Percentiles rank a stretch among this genome's conserved stretches.
Evolutionary conservation across 257 asterid genomes (phyloP).

Genomic region (Solanum sitiens): DNA sequence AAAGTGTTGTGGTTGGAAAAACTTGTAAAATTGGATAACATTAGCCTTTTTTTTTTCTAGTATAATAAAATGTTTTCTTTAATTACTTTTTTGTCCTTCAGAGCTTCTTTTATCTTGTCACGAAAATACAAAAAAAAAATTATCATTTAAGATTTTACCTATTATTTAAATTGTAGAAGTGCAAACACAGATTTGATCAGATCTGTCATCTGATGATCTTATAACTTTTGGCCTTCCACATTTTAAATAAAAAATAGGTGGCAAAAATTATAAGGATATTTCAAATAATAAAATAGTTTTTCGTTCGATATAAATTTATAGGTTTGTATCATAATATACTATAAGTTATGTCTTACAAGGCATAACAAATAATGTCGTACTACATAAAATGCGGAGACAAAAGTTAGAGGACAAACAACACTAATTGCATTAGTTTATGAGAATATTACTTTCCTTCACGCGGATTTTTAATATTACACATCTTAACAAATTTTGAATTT

Average conservation of each 20-base stretch:
- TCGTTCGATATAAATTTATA: not conserved
- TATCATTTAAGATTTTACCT: not conserved
- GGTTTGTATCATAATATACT: too few species aligned
- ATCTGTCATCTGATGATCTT: not conserved
- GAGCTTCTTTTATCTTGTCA: not conserved
- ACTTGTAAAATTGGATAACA: not conserved
- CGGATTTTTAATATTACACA: too few species aligned
- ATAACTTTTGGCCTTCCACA: too few species aligned
- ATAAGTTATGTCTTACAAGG: too few species aligned
- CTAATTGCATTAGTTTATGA: not conserved
- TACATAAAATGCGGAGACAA: not conserved
- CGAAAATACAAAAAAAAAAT: not conserved
- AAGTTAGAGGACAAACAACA: not conserved
- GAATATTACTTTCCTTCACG: not conserved
- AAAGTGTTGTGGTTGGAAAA: not conserved
- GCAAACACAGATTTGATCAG: not conserved
- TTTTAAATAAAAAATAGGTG: not conserved
- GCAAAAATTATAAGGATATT: not conserved
- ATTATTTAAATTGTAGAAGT: not conserved
- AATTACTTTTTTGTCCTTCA: not conserved
- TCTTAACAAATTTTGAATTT: too few species aligned
- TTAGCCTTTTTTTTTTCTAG: not conserved
- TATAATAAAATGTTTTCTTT: not conserved
- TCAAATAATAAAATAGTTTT: too few species aligned
- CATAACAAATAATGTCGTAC: not conserved